Evolutionary conservation across 75 land plant genomes (phyloP).

Genomic region (Ceratopteris richardii): DNA sequence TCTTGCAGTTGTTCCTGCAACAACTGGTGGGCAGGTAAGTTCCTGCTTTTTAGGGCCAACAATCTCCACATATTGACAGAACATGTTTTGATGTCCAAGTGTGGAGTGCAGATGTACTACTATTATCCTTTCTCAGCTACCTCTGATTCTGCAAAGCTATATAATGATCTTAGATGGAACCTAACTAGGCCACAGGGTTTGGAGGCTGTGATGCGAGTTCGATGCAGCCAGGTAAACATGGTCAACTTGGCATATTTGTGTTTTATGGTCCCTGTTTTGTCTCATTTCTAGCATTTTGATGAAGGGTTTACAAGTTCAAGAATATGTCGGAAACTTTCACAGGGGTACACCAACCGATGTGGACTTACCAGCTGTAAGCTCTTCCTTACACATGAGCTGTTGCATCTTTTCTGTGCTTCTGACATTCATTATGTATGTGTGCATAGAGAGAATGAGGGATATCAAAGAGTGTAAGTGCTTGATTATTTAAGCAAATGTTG

Average conservation of each 20-base stretch:
- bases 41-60: no score
- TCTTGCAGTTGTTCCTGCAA: conserved; percentile 76
- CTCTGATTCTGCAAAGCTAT: conserved; percentile 88
- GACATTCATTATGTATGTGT: no score
- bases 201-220: conserved; percentile 98
- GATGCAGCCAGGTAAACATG: conserved; percentile 82
- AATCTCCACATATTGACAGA: no score
- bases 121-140: conserved; percentile 79
- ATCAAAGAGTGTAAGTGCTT: no score
- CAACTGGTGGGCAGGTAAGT: conserved; percentile 96
- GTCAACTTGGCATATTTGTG: not conserved
- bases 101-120: conserved; percentile 63
- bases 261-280: not conserved
- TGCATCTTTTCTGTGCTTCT: no score
- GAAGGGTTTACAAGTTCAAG: conserved; percentile 96
- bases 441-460: no score
- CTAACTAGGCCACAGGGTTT: conserved; percentile 92
- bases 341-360: conserved; percentile 93
- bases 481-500: no score
- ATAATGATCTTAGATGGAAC: conserved; percentile 98
- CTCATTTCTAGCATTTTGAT: conserved; percentile 2
- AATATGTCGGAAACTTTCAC: conserved; percentile 88
- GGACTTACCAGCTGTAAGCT: conserved; percentile 92
- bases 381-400: not conserved
- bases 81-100: no score